Base-by-base conservation (phyloP, 2,329 filamentous ascomycete species). In the Zarea fungicola region DNA sequence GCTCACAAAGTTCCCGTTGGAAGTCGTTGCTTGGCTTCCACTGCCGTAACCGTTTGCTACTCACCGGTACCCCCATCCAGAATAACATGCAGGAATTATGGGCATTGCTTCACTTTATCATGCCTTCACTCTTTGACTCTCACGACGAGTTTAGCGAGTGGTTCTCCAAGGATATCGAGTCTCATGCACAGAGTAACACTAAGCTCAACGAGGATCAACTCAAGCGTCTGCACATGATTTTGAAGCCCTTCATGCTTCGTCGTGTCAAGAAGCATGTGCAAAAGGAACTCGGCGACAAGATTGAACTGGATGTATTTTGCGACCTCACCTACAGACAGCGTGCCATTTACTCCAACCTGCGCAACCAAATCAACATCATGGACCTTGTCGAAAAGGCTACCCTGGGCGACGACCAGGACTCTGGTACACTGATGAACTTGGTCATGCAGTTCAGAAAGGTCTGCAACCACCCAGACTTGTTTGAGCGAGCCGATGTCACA, bases 371-470 rank as follows among this genome's bases (percentile, higher is more conserved):
- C 70, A 97, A 90, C 68, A 90, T 99, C 58, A 93, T 97, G 83
- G 93, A 99, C 64, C 83, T 99, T 16, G 95, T 99, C 48, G 93
- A 99, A 68, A 97, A 96, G 77, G 90, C 89, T 2, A 92, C 92
- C 2, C 80, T 93, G 58, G 93, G 93, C 29, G 91, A 96, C 60
- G 93, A 97, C 42, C 85, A 92, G 59, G 93, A 97, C 63, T 95
- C 89, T 29, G 91, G 92, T 34, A 97, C 92, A 1, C 71, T 99
- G 60, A 97, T 99, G 93, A 99, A 99, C 68, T 76, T 99, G 56
- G 93, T 99, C 55, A 99, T 99, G 93, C 93, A 99, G 70, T 99
- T 99, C 80, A 83, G 93, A 60, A 99, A 99, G 71, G 93, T 99
- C 50, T 99, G 93, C 73, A 99, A 99, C 63, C 93, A 99, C 64